Percentiles rank a stretch among this genome's conserved stretches.
Conservation (phyloP, 2,329 filamentous ascomycete species). For the Fusarium multiceps region DNA sequence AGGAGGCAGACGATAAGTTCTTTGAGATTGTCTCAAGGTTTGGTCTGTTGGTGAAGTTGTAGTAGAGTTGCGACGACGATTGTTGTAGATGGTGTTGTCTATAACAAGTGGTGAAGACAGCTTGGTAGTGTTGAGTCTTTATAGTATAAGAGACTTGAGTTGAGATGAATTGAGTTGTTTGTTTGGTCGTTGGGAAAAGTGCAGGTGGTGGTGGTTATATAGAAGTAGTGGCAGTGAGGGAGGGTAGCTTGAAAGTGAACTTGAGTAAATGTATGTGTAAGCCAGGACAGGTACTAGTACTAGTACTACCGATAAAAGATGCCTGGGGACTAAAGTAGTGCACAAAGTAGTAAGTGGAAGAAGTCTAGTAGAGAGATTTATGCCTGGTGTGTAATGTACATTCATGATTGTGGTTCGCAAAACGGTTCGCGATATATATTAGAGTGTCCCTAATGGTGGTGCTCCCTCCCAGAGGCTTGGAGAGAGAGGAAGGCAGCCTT, state of each 20-base stretch:
- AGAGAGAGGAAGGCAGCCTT: constrained; percentile 28
- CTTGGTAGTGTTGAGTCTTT: constrained; percentile 21
- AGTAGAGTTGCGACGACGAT: constrained; percentile 21
- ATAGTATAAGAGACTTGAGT: neutral
- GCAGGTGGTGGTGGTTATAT: constrained; percentile 41
- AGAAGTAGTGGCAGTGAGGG: constrained; percentile 23
- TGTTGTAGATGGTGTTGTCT: constrained; percentile 41
- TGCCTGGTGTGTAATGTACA: constrained; percentile 35
- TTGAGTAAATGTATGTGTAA: constrained; percentile 25
- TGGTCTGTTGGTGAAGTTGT: constrained; percentile 24
- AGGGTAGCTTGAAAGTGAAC: constrained; percentile 25
- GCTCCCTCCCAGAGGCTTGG: constrained; percentile 41
- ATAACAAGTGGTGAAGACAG: constrained; percentile 37
- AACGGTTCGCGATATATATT: constrained; percentile 41
- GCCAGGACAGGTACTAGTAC: constrained; percentile 3
- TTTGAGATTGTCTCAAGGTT: constrained; percentile 14
- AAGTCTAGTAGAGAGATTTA: constrained; percentile 21
- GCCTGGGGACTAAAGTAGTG: constrained; percentile 33
- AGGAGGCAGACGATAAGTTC: constrained; percentile 28
- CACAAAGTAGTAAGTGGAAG: constrained; percentile 27
- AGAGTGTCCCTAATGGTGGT: constrained; percentile 12
- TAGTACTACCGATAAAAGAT: constrained; percentile 8
- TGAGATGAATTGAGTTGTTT: constrained; percentile 35
- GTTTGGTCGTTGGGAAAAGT: constrained; percentile 21
- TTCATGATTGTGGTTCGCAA: constrained; percentile 11